These are phyloP conservation scores for Apiospora sp. DNA, from an alignment of 2,329 filamentous ascomycete species.

Conservation along the genomic window DNA sequence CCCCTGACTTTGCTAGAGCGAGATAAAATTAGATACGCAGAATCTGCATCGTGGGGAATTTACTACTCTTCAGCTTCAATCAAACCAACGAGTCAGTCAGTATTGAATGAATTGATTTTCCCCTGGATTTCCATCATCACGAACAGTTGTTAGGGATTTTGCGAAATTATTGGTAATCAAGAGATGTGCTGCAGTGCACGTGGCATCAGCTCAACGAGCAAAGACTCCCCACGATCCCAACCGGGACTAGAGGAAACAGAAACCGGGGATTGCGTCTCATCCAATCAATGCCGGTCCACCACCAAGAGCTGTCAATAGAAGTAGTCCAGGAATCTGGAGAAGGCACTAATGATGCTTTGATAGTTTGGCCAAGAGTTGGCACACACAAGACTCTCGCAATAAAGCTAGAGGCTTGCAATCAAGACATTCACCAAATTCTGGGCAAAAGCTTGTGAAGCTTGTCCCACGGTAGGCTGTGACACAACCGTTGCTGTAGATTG, in stretches of 20 bases:
- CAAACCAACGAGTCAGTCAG: background rate
- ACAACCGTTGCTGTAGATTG: background rate
- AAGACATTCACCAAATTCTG: background rate
- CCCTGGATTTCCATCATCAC: background rate
- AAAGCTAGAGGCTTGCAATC: background rate
- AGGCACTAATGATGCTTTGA: background rate
- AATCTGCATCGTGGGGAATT: background rate
- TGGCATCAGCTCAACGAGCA: background rate
- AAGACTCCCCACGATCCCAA: background rate
- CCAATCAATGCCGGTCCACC: slow-evolving; percentile 9
- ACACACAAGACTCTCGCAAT: background rate
- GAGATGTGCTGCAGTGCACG: background rate
- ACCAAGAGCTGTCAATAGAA: background rate
- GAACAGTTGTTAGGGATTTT: background rate
- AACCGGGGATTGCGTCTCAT: background rate
- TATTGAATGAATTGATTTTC: background rate
- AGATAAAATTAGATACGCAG: background rate
- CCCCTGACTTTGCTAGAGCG: slow-evolving; percentile 4
- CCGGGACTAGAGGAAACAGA: background rate
- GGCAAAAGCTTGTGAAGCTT: slow-evolving; percentile 20
- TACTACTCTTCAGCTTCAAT: background rate
- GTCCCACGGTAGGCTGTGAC: background rate
- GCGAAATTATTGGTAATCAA: background rate
- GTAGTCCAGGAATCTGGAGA: background rate
- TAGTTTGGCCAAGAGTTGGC: background rate